Base-by-base conservation (phyloP, 176 grass and related monocot species). In the Puccinellia tenuiflora region DNA sequence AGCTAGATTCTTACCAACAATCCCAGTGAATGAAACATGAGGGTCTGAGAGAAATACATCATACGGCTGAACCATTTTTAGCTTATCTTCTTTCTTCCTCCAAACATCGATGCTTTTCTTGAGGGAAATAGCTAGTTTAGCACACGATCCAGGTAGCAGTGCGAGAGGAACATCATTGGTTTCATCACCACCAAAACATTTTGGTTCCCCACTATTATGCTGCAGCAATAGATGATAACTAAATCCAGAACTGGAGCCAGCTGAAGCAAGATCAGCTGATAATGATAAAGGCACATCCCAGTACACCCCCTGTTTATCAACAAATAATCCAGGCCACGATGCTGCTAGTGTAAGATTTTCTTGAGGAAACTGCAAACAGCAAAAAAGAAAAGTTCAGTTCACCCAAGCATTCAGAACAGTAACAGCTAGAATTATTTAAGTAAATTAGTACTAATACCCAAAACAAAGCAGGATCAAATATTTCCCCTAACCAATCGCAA, bases 61-160 rank as follows among this genome's bases (percentile, higher is more conserved):
- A 95, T 95, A 98, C 21, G 92, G 89, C 83, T 95, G 96, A 47
- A 98, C 91, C 37, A 85, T 86, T 88, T 88, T 98, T 86, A 98
- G 74, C 85, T 98, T 98, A 20, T 92, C 90, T 54, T 88, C 91
- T 88, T 95, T 98, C 74, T 90, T 90, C 83, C 88, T 95, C 92
- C 96, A 95, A 90, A 78, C 35, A 88, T 90, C 85, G 59, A 93
- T 57, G 75, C 75, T 92, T 86, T 69, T 92, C 87, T 93, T 91
- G 71, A 95, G 82, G 38, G 96, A 98, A 90, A 92, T 18, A 76
- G 91, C 92, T 66, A 83, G 80, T 79, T 90, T 98, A 38, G 91
- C 89, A 83, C 85, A 98, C 72, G 92, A 79, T 37, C 96, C 89
- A 72, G 92, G 91, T 26, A 95, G 67, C 25, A 95, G 83, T 85